Evolutionary conservation across 1,139 yeast species (phyloP).

Genomic region (Debaryomycetaceae sp.): DNA sequence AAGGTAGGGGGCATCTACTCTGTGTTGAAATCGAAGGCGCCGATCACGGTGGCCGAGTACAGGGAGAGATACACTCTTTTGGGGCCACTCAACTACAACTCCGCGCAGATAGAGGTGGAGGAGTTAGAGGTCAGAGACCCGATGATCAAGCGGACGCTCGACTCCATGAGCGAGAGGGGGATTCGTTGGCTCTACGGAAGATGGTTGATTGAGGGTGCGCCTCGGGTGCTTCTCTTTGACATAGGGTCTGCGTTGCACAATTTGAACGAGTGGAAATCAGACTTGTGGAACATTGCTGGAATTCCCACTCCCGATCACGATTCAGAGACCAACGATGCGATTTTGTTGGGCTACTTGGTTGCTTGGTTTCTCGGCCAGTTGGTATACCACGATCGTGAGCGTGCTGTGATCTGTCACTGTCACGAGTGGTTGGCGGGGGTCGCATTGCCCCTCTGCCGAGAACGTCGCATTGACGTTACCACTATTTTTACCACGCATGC

Average conservation of each 20-base stretch:
- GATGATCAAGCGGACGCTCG: slow-evolving; percentile 57
- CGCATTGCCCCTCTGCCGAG: slow-evolving; percentile 87
- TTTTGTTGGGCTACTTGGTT: slow-evolving; percentile 84
- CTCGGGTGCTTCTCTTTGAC: slow-evolving; percentile 86
- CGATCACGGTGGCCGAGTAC: slow-evolving; percentile 92
- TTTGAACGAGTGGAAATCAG: slow-evolving; percentile 91
- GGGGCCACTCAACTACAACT: slow-evolving; percentile 79
- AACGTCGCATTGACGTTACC: slow-evolving; percentile 87
- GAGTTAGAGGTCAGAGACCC: slow-evolving; percentile 71
- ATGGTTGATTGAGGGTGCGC: slow-evolving; percentile 98
- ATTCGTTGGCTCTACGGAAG: slow-evolving; percentile 84
- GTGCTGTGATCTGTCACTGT: slow-evolving; percentile 91
- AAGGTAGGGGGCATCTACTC: slow-evolving; percentile 98
- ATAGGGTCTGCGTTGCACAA: slow-evolving; percentile 66
- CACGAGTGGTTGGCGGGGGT: slow-evolving; percentile 99
- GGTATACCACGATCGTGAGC: slow-evolving; percentile 72
- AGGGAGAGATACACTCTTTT: slow-evolving; percentile 80
- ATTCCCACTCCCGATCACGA: slow-evolving; percentile 93
- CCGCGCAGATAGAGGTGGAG: slow-evolving; percentile 92
- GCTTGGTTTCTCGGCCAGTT: slow-evolving; percentile 98
- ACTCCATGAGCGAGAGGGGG: slow-evolving; percentile 78
- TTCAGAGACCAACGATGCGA: slow-evolving; percentile 86
- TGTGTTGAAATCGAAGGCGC: slow-evolving; percentile 93
- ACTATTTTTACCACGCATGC: slow-evolving; percentile 98
- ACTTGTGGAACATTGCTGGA: slow-evolving; percentile 86